Evolutionary conservation across 2,329 filamentous ascomycete species (phyloP), one percentile per base, ranked within the genome.

Genomic region (Claviceps sp.): DNA sequence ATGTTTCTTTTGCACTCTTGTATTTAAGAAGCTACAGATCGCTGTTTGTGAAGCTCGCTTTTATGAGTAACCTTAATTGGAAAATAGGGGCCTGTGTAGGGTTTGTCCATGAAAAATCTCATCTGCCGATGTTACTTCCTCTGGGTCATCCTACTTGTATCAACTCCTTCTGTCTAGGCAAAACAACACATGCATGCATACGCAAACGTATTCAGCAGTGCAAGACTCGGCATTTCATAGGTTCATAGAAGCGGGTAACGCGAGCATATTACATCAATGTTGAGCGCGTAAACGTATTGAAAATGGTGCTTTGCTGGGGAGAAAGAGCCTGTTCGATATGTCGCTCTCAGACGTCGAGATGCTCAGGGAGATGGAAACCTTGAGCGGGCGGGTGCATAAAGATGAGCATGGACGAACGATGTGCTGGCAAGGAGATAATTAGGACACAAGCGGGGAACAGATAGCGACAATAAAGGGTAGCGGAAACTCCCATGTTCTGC

Each of bases 261-360:
- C 75, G 54, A 70, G 66, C 54, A 61, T 77, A 7, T 66, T 78
- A 13, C 61, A 71, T 22, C 2, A 66, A 69, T 8, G 66, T 83
- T 48, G 80, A 79, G 38, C 68, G 71, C 1, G 79, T 80, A 2
- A 77, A 72, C 46, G 79, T 79, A 0, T 68, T 84, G 47, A 84
- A 84, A 65, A 82, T 82, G 73, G 73, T 84, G 80, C 64, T 84
- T 82, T 62, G 79, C 79, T 13, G 78, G 73, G 0, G 73, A 78
- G 58, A 70, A 34, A 62, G 36, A 69, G 74, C 2, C 68, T 87
- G 8, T 69, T 76, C 4, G 69, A 65, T 14, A 85, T 89, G 76
- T 74, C 84, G 24, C 79, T 81, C 7, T 34, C 90, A 89, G 67
- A 85, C 86, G 18, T 89, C 89, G 63, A 72, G 86, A 11, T 90